Evolutionary conservation across 1,284 basidiomycete genomes (phyloP).

Genomic region (Austroboletus niveus): DNA sequence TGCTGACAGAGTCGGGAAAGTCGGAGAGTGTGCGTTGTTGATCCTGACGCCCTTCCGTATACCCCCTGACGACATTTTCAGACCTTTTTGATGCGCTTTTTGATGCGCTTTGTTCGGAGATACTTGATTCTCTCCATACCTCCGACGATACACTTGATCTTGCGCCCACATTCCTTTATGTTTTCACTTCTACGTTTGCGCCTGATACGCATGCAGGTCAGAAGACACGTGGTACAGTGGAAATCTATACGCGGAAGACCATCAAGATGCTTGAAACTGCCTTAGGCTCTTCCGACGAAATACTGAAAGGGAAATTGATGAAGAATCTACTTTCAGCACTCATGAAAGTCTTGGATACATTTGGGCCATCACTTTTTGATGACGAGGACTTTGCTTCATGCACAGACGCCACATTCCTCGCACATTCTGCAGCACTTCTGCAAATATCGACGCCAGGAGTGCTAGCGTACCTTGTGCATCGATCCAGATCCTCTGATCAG

Average conservation of each 20-base stretch:
- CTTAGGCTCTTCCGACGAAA: constrained; percentile 10
- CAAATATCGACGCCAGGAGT: constrained; percentile 42
- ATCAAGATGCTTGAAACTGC: constrained; percentile 30
- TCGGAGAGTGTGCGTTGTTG: constrained; percentile 41
- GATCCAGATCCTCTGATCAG: constrained; percentile 12
- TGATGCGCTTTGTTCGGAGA: constrained; percentile 33
- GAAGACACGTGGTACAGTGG: constrained; percentile 25
- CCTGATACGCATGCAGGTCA: constrained; percentile 26
- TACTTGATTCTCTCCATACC: constrained; percentile 6
- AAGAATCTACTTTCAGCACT: constrained; percentile 15
- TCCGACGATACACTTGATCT: constrained; percentile 28
- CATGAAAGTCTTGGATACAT: constrained; percentile 25
- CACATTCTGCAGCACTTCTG: constrained; percentile 43
- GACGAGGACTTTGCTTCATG: constrained; percentile 38
- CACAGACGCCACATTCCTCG: constrained; percentile 44
- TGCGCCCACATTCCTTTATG: constrained; percentile 43
- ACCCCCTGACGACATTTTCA: constrained; percentile 35
- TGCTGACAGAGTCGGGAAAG: constrained; percentile 39
- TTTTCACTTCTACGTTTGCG: constrained; percentile 37
- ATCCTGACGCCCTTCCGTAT: constrained; percentile 8
- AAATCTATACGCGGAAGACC: constrained; percentile 29
- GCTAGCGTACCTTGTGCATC: constrained; percentile 21
- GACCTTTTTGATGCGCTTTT: constrained; percentile 49
- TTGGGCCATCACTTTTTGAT: constrained; percentile 37
- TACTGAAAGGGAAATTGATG: neutral